Percentiles rank a stretch among this genome's conserved stretches.
phyloP scores from a whole-genome alignment of 768 basidiomycete genomes.

The Trametes cingulata region DNA sequence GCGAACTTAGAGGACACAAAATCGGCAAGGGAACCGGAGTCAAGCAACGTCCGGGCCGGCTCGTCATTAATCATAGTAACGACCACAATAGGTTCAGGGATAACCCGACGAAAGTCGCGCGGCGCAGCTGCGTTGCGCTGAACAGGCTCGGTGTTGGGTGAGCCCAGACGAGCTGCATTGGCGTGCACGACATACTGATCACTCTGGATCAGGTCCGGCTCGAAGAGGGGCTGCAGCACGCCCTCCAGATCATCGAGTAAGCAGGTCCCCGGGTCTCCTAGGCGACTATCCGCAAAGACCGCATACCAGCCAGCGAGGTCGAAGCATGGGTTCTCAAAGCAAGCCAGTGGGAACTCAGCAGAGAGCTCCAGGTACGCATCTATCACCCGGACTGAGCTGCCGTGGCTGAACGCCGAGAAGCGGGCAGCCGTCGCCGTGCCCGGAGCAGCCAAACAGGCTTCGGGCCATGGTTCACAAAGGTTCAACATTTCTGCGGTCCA shows the following conservation, averaged over 20 bases:
- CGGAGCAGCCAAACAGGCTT: no score
- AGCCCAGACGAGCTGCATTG: no score
- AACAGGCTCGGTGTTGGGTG: no score
- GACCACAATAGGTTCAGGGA: background rate
- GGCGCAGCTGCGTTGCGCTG: conserved; percentile 1
- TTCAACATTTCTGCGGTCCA: background rate
- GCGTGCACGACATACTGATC: no score
- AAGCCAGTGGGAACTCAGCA: background rate
- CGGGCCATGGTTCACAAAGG: background rate
- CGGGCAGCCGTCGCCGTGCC: no score
- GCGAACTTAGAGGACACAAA: conserved; percentile 21
- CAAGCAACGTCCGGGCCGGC: conserved; percentile 11
- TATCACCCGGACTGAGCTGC: background rate
- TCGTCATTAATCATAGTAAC: conserved; percentile 14
- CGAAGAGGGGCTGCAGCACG: background rate
- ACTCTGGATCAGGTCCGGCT: no score
- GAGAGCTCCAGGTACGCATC: background rate
- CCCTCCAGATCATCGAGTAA: background rate
- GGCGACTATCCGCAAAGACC: background rate
- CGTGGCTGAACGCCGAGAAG: no score
- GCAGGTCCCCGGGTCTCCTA: no score
- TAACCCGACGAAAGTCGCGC: background rate
- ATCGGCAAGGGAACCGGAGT: conserved; percentile 20
- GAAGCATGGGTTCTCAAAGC: background rate
- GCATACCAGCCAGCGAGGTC: background rate